These are phyloP conservation scores for Colletotrichum karsti DNA, from an alignment of 2,329 filamentous ascomycete genomes.

Conservation along the genomic window DNA sequence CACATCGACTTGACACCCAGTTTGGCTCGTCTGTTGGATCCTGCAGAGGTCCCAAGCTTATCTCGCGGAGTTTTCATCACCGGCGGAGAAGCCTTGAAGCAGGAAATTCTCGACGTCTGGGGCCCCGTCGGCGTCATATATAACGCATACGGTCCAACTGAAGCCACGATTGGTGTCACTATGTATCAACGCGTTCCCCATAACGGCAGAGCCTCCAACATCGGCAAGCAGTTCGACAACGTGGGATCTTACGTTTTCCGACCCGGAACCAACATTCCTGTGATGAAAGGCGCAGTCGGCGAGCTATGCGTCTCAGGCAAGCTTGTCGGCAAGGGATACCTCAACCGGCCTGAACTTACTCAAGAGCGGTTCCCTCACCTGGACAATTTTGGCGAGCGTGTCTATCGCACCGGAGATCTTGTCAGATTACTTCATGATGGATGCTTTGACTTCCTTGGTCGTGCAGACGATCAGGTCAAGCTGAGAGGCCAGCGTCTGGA, in stretches of 20 bases:
- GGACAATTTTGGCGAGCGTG: conserved; percentile 60
- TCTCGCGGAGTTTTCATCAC: conserved; percentile 91
- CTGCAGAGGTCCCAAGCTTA: conserved; percentile 81
- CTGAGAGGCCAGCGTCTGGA: conserved; percentile 89
- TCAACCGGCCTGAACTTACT: conserved; percentile 83
- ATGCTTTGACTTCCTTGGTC: conserved; percentile 86
- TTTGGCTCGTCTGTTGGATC: conserved; percentile 79
- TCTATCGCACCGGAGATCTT: conserved; percentile 91
- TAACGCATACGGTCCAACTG: conserved; percentile 92
- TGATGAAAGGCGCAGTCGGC: conserved; percentile 81
- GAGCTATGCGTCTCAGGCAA: conserved; percentile 90
- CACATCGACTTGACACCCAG: conserved; percentile 94
- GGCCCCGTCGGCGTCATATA: conserved; percentile 83
- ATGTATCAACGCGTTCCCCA: conserved; percentile 84
- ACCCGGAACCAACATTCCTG: conserved; percentile 74
- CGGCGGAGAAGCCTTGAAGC: conserved; percentile 86
- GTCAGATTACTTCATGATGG: conserved; percentile 83
- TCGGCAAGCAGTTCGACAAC: conserved; percentile 86
- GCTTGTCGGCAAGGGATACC: conserved; percentile 88
- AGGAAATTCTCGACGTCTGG: conserved; percentile 90
- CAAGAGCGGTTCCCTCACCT: conserved; percentile 78
- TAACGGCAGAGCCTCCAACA: conserved; percentile 86
- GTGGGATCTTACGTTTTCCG: conserved; percentile 84
- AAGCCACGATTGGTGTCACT: conserved; percentile 91
- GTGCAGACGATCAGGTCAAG: conserved; percentile 92